Percentiles rank a stretch among this genome's conserved stretches.
Evolutionary conservation across 2,329 filamentous ascomycete genomes (phyloP).

Genomic region (Cordyceps javanica): DNA sequence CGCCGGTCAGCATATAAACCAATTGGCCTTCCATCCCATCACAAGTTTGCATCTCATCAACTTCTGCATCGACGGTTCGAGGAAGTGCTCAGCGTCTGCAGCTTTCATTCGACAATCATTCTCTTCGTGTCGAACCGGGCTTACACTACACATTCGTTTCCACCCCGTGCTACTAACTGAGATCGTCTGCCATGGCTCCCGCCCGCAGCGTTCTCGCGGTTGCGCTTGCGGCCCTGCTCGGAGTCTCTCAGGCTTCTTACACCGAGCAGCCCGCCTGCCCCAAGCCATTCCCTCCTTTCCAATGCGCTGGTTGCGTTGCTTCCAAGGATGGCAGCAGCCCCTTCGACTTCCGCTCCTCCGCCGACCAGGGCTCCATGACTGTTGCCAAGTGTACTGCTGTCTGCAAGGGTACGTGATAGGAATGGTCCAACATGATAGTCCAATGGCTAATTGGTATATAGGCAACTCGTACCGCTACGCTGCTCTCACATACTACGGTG

Average conservation of each 20-base stretch:
- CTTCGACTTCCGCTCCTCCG: slow-evolving; percentile 36
- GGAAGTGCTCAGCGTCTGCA: not conserved
- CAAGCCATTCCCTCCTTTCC: slow-evolving; percentile 39
- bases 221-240: slow-evolving; percentile 24
- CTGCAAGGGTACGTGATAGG: slow-evolving; percentile 37
- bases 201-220: slow-evolving; percentile 6
- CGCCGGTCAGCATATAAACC: slow-evolving; percentile 4
- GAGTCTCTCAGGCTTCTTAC: slow-evolving; percentile 4
- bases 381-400: slow-evolving; percentile 40
- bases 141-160: not conserved
- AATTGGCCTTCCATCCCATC: not conserved
- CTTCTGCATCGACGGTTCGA: not conserved
- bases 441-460: slow-evolving; percentile 13
- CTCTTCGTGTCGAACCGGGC: slow-evolving; percentile 1
- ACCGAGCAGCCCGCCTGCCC: slow-evolving; percentile 35
- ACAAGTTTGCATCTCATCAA: not conserved
- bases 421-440: not conserved
- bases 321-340: slow-evolving; percentile 29
- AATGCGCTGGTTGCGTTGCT: slow-evolving; percentile 40
- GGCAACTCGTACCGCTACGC: slow-evolving; percentile 45
- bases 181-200: slow-evolving; percentile 6
- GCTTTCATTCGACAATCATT: not conserved
- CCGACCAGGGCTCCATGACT: slow-evolving; percentile 36
- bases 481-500: slow-evolving; percentile 44
- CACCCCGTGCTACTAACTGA: not conserved